Evolutionary conservation across 2,329 filamentous ascomycete species (phyloP), one percentile per base, ranked within the genome.

Genomic region (Ceratocystis papillata): DNA sequence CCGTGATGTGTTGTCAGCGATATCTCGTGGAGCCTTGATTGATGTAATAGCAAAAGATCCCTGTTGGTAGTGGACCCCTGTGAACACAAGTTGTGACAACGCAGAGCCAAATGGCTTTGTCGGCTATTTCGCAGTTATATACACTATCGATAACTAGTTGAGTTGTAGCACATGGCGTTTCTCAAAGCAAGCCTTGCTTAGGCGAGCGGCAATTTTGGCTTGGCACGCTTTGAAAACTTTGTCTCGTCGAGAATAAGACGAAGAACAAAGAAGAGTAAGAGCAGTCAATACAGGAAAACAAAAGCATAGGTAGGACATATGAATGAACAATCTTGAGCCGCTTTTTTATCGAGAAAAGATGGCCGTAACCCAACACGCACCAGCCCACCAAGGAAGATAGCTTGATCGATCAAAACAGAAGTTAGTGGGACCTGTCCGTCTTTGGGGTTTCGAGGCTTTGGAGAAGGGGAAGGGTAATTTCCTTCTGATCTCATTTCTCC

Each of bases 121-220:
- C 28, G 55, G 28, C 55, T 37, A 59, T 59, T 37, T 59, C n/a
- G 55, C 15, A 33, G 55, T 3, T 12, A n/a, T 37, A 33, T 37
- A 17, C 55, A n/a, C 55, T n/a, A 59, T 59, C 28, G n/a, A 20
- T 17, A 37, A 37, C 55, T 37, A 37, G 55, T 59, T 48, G 15
- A 37, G 7, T 10, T n/a, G 55, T 59, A 59, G 55, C 15, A 59
- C 55, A 59, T 59, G 55, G 25, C 55, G 25, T 59, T 59, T 59
- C 17, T 20, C 33, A n/a, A 17, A 28, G 28, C 12, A 15, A 28
- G 22, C 22, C 20, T 57, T 57, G 22, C n/a, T 8, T n/a, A 57
- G 53, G 22, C 53, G 22, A 57, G 53, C 53, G 53, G 53, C n/a
- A 57, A 57, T 25, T 30, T 57, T 41, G 37, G 20, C 25, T 12